Base-by-base conservation (phyloP, 192 early-diverging fungal species). In the Gamsiella multidivaricata region DNA sequence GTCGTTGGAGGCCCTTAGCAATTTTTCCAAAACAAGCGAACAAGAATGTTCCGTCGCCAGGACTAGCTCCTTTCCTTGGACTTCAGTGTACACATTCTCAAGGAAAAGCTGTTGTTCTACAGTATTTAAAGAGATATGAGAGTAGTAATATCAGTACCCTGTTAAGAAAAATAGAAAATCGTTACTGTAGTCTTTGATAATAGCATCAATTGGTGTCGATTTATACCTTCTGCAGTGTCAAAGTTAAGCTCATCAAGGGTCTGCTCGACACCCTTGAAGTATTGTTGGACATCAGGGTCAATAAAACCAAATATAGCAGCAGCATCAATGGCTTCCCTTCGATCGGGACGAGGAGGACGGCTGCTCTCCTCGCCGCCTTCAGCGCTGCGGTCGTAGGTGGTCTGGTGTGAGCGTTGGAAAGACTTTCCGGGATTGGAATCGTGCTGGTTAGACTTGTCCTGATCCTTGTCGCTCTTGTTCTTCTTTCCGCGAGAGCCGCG, bases 1-100 rank as follows among this genome's bases (percentile, higher is more conserved):
- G 67, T 92, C 90, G 58, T 87, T 83, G 0, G 94, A 91, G 11
- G 87, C 70, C 39, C 85, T 74, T 12, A 96, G 75, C 39, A 96
- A 61, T 78, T 95, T 95, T 60, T 96, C 93, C 42, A 96, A 76
- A 15, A 94, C 87, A 11, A 91, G 81, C 1, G 93, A 94, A 65
- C 91, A 87, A 20, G 89, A 90, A 46, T 88, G 86, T 54, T 95
- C 92, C 3, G 92, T 90, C 4, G 93, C 91, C 8, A 95, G 69
- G 31, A 89, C 81, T 14, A 91, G 55, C 63, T 96, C 93, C 57
- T 91, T 92, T 39, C 85, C 87, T 41, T 93, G 86, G 14, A 94
- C 81, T 79, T 94, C 94, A 5, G 69, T 70, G 64, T 89, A 96
- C 14, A 94, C 89, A 70, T 93, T 94, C 49, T 86, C 81, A 58